Percentiles rank a stretch among this genome's conserved stretches.
These are phyloP conservation scores for Phialophora verrucosa DNA, from an alignment of 2,329 filamentous ascomycete genomes.

Conservation along the genomic window DNA sequence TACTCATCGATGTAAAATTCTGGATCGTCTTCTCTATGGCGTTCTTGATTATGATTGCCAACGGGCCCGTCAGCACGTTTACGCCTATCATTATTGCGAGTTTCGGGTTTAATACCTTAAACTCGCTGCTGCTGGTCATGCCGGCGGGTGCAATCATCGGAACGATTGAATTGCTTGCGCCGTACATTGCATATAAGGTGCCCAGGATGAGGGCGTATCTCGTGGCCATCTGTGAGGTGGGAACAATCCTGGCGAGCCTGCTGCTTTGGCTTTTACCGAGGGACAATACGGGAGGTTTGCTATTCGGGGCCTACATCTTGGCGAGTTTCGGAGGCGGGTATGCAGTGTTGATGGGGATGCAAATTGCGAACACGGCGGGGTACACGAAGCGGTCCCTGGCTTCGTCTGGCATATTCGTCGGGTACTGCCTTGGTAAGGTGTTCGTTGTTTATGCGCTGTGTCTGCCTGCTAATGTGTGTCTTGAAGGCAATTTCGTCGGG, in stretches of 20 bases:
- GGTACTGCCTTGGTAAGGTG: constrained; percentile 51
- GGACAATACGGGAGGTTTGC: constrained; percentile 50
- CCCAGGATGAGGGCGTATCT: constrained; percentile 47
- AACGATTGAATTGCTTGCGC: constrained; percentile 49
- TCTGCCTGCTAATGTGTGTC: constrained; percentile 11
- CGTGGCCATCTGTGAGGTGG: constrained; percentile 49
- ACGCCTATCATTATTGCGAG: constrained; percentile 73
- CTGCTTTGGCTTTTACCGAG: constrained; percentile 55
- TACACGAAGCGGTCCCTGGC: constrained; percentile 39
- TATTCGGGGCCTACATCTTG: constrained; percentile 59
- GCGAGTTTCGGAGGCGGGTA: constrained; percentile 56
- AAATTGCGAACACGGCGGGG: constrained; percentile 46
- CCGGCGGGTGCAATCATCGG: constrained; percentile 49
- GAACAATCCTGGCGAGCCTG: constrained; percentile 51
- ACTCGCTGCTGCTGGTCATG: constrained; percentile 68
- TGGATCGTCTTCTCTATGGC: constrained; percentile 70
- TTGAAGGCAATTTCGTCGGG: constrained; percentile 42
- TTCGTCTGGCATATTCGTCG: constrained; percentile 37
- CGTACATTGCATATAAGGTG: constrained; percentile 51
- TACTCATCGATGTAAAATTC: constrained; percentile 62
- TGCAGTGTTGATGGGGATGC: constrained; percentile 58
- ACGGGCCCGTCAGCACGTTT: constrained; percentile 69
- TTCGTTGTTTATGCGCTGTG: constrained; percentile 43
- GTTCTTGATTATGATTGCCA: constrained; percentile 71
- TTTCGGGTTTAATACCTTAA: constrained; percentile 68